Percentiles rank a stretch among this genome's conserved stretches.
Conservation (phyloP, 2,329 filamentous ascomycete genomes). For the Penicillium palitans region DNA sequence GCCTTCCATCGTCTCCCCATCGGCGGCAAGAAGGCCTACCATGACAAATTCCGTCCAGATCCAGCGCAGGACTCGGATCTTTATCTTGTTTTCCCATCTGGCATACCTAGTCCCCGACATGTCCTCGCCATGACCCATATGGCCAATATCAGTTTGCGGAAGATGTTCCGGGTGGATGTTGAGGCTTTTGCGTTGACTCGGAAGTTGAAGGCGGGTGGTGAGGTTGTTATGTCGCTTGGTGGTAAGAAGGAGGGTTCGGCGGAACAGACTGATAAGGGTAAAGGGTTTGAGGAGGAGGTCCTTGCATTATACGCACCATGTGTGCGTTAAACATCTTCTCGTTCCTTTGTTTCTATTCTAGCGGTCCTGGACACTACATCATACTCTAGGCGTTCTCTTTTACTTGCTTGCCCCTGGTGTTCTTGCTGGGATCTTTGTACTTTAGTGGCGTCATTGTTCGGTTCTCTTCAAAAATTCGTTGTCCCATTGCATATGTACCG, state of each 20-base stretch:
- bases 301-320: not conserved
- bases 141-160: conserved; percentile 41
- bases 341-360: not conserved
- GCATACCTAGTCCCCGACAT: conserved; percentile 33
- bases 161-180: conserved; percentile 20
- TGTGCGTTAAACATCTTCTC: not conserved
- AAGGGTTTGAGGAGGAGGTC: not conserved
- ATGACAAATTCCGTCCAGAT: conserved; percentile 44
- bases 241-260: not conserved
- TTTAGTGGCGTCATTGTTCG: not conserved
- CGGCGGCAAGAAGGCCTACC: conserved; percentile 42
- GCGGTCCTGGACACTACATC: not conserved
- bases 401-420: not conserved
- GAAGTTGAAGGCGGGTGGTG: not conserved
- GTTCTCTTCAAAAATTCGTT: not conserved
- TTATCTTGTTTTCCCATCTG: conserved; percentile 40
- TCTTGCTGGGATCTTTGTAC: not conserved
- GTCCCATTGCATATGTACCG: no score
- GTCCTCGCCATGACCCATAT: conserved; percentile 40
- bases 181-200: not conserved
- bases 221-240: not conserved
- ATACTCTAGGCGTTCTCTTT: conserved; percentile 1
- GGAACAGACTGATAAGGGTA: not conserved
- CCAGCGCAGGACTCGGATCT: conserved; percentile 32
- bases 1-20: conserved; percentile 38